These are phyloP conservation scores for Eimeria praecox DNA, from an alignment of 169 alveolate genomes.

Conservation along the genomic window DNA sequence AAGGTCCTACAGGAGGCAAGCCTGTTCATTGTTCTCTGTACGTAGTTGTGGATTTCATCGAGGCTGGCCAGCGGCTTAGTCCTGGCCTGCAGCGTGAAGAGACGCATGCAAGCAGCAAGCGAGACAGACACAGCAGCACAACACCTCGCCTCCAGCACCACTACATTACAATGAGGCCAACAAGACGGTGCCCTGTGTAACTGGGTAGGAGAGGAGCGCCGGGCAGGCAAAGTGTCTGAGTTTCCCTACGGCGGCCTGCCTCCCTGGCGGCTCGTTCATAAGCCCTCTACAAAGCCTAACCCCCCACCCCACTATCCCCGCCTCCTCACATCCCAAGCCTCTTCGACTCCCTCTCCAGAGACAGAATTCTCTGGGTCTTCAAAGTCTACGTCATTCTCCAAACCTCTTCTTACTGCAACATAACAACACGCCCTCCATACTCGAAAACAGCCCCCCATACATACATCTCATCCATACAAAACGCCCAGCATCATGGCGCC, in stretches of 20 bases:
- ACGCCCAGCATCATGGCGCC: no score
- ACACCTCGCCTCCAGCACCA: no score
- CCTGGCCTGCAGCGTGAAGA: background rate
- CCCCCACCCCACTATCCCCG: background rate
- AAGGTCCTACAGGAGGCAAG: constrained; percentile 11
- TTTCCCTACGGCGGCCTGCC: no score
- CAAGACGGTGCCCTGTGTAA: background rate
- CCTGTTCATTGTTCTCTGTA: constrained; percentile 38
- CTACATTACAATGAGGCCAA: background rate
- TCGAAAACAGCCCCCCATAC: background rate
- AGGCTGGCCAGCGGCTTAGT: constrained; percentile 27
- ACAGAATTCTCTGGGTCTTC: background rate
- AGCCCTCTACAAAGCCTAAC: no score
- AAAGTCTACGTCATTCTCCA: background rate
- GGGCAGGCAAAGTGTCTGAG: no score
- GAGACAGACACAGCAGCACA: background rate
- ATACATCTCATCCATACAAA: background rate
- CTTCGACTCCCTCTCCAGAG: constrained; percentile 3
- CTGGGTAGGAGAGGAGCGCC: no score
- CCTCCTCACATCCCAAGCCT: constrained; percentile 28
- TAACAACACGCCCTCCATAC: background rate
- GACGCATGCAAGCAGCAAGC: background rate
- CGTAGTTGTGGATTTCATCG: constrained; percentile 40
- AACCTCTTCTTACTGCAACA: constrained; percentile 2
- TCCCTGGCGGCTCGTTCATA: no score